Conservation (phyloP, 2,329 filamentous ascomycete species). For the Helicocarpus griseus region DNA sequence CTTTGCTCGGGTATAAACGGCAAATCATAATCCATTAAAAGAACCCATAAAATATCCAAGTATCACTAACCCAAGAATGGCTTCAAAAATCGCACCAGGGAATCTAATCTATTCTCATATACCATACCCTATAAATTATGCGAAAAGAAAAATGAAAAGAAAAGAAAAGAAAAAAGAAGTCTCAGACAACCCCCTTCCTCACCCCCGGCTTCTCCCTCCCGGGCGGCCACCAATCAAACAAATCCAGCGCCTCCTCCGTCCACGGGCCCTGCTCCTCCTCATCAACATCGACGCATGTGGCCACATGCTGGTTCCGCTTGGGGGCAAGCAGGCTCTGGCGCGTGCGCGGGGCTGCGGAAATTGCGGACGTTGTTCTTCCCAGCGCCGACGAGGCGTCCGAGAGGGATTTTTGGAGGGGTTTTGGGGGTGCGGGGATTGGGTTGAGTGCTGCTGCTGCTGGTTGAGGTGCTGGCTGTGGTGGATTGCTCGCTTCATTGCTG, state of each 20-base stretch:
- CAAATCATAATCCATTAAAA: too few species aligned
- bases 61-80: too few species aligned
- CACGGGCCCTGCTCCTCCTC: constrained; percentile 28
- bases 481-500: not conserved
- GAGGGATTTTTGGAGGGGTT: constrained; percentile 23
- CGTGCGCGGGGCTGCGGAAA: not conserved
- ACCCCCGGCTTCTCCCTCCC: constrained; percentile 25
- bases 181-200: not conserved
- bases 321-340: constrained; percentile 3
- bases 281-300: constrained; percentile 10
- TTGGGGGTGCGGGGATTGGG: constrained; percentile 1
- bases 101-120: not conserved
- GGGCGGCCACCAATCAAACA: constrained; percentile 36
- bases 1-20: too few species aligned
- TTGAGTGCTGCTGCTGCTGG: not conserved
- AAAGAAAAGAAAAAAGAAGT: too few species aligned
- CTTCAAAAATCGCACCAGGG: too few species aligned
- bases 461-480: not conserved
- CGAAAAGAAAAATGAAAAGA: not conserved
- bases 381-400: constrained; percentile 26
- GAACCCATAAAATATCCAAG: too few species aligned
- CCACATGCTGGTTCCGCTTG: constrained; percentile 2
- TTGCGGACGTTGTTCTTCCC: constrained; percentile 4
- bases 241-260: constrained; percentile 32
- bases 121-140: not conserved